phyloP scores from a whole-genome alignment of 2,329 filamentous ascomycete species.

The Hymenoscyphus infarciens region DNA sequence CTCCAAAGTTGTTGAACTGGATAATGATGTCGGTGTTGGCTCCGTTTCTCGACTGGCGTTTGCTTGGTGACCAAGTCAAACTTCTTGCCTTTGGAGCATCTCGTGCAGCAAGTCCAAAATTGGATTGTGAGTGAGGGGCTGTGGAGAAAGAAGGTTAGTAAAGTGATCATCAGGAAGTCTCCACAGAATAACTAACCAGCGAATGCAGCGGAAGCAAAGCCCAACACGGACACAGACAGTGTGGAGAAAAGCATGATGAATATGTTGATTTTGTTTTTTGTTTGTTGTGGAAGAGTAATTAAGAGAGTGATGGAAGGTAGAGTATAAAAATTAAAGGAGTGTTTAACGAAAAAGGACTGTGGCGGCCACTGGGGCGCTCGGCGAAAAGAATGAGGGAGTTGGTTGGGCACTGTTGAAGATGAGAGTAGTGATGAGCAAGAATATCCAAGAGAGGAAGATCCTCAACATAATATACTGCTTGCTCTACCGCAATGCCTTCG shows the following conservation, averaged over 20 bases:
- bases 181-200: constrained; percentile 24
- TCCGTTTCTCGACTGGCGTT: constrained; percentile 4
- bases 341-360: constrained; percentile 25
- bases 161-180: neutral
- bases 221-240: constrained; percentile 23
- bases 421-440: constrained; percentile 25
- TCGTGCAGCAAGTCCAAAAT: constrained; percentile 16
- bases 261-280: constrained; percentile 4
- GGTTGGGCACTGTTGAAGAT: constrained; percentile 18
- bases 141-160: constrained; percentile 25
- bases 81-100: constrained; percentile 22
- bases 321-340: constrained; percentile 21
- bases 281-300: neutral
- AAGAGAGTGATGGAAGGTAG: constrained; percentile 13
- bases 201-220: constrained; percentile 25
- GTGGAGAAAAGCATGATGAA: constrained; percentile 30
- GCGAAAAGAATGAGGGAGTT: constrained; percentile 27
- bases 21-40: constrained; percentile 8
- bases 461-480: constrained; percentile 25
- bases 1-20: neutral
- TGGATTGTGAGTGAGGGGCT: constrained; percentile 24
- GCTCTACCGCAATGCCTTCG: constrained; percentile 10
- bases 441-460: constrained; percentile 12
- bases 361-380: constrained; percentile 34
- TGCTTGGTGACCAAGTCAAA: constrained; percentile 23